Evolutionary conservation across 371 early-diverging fungal genomes (phyloP), one percentile per base, ranked within the genome.

Genomic region (Mucor irregularis): DNA sequence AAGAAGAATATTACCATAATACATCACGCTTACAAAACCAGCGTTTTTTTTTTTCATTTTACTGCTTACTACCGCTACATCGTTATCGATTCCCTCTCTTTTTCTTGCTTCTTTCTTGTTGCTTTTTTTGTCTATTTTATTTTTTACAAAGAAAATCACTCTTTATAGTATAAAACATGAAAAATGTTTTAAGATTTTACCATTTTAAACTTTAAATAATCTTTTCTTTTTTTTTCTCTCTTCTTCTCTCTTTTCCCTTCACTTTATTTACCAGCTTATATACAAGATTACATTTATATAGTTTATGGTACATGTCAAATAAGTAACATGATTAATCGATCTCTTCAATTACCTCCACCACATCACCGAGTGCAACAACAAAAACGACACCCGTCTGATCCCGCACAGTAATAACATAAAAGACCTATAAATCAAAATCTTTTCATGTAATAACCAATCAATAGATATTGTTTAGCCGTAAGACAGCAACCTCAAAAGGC

Each of bases 401-500:
- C n/a, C n/a, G n/a, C n/a, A n/a, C 13, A 35, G n/a, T 34, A 34
- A 34, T 34, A n/a, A 34, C 10, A 34, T 34, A n/a, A 6, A 34
- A 34, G n/a, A 34, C 35, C 35, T n/a, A 31, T 31, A 31, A 4
- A 34, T 34, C n/a, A 5, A 9, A 34, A 34, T 34, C 10, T 13
- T 34, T 34, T 34, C 35, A 34, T 34, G 4, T n/a, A 24, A 31
- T 33, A 31, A 42, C 5, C 19, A 11, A 37, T 34, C 4, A 25
- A 38, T 51, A 66, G 62, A 8, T 72, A 69, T 51, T 21, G 47
- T 6, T 44, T 76, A 14, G 53, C 69, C 24, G 73, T 83, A 21
- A 70, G 71, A 21, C 84, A 83, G 53, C 78, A 81, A 38, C 84
- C 84, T 2, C 39, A 54, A 49, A 78, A 74, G 45, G 84, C 81